A percentile compares a stretch with the other conserved stretches of the same genome.
These are phyloP conservation scores for Hydnomerulius pinastri DNA, from an alignment of 768 basidiomycete genomes.

Conservation along the genomic window DNA sequence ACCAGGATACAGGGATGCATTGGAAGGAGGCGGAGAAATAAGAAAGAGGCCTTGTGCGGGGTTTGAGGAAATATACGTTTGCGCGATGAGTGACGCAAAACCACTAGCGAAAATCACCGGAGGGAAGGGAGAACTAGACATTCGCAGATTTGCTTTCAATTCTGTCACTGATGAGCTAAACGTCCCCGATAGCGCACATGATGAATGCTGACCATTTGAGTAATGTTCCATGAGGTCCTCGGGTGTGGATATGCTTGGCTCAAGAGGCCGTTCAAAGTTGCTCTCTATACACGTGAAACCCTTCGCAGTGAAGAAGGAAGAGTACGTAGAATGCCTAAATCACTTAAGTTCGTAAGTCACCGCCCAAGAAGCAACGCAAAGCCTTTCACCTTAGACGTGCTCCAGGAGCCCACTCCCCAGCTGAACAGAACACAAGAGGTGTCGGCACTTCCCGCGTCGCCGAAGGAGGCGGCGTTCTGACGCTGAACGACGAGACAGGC, in stretches of 20 bases:
- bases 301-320: constrained; percentile 44
- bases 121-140: constrained; percentile 51
- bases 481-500: constrained; percentile 34
- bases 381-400: constrained; percentile 40
- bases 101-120: constrained; percentile 57
- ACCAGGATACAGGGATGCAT: constrained; percentile 32
- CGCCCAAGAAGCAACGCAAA: not conserved
- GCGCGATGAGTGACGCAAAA: constrained; percentile 54
- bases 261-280: constrained; percentile 35
- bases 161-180: constrained; percentile 30
- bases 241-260: not conserved
- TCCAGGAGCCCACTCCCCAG: constrained; percentile 43
- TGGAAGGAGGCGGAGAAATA: constrained; percentile 54
- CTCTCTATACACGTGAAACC: constrained; percentile 52
- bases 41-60: constrained; percentile 64
- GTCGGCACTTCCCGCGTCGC: constrained; percentile 53
- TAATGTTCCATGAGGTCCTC: constrained; percentile 39
- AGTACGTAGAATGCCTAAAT: constrained; percentile 29
- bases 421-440: constrained; percentile 54
- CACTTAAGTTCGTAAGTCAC: not conserved
- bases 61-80: constrained; percentile 69
- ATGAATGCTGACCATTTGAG: constrained; percentile 38
- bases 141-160: constrained; percentile 42
- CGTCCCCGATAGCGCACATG: not conserved
- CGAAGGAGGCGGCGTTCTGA: constrained; percentile 37